Conservation (phyloP, 1,284 basidiomycete genomes). For the Butyriboletus regius region DNA sequence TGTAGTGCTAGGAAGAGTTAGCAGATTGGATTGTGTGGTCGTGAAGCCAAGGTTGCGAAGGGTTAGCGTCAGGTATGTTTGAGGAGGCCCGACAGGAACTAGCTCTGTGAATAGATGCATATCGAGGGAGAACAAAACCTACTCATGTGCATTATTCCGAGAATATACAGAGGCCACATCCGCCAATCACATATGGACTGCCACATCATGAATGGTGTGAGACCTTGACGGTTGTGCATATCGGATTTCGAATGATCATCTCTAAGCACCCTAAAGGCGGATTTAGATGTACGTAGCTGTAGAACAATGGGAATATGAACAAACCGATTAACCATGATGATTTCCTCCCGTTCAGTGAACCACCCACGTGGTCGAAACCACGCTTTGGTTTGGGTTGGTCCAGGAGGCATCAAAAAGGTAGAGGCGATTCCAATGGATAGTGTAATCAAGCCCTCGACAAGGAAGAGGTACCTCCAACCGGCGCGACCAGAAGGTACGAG, state of each 20-base stretch:
- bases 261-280: slow-evolving; percentile 39
- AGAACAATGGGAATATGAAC: not conserved
- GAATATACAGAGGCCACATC: slow-evolving; percentile 50
- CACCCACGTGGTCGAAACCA: slow-evolving; percentile 57
- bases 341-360: slow-evolving; percentile 47
- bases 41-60: slow-evolving; percentile 49
- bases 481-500: slow-evolving; percentile 51
- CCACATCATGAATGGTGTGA: slow-evolving; percentile 42
- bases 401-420: slow-evolving; percentile 61
- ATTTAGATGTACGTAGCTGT: not conserved
- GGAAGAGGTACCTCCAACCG: slow-evolving; percentile 57
- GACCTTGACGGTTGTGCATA: slow-evolving; percentile 61
- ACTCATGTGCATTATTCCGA: slow-evolving; percentile 45
- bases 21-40: slow-evolving; percentile 46
- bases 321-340: slow-evolving; percentile 53
- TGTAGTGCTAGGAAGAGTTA: slow-evolving; percentile 45
- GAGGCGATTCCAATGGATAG: slow-evolving; percentile 50
- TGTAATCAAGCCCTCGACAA: slow-evolving; percentile 52
- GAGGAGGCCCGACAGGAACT: slow-evolving; percentile 45
- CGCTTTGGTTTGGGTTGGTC: slow-evolving; percentile 60
- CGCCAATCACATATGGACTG: slow-evolving; percentile 45
- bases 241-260: slow-evolving; percentile 54
- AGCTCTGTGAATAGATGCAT: not conserved
- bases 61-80: slow-evolving; percentile 48
- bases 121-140: not conserved